These are phyloP conservation scores for Neofusicoccum ribis DNA, from an alignment of 2,329 filamentous ascomycete species.

Conservation along the genomic window DNA sequence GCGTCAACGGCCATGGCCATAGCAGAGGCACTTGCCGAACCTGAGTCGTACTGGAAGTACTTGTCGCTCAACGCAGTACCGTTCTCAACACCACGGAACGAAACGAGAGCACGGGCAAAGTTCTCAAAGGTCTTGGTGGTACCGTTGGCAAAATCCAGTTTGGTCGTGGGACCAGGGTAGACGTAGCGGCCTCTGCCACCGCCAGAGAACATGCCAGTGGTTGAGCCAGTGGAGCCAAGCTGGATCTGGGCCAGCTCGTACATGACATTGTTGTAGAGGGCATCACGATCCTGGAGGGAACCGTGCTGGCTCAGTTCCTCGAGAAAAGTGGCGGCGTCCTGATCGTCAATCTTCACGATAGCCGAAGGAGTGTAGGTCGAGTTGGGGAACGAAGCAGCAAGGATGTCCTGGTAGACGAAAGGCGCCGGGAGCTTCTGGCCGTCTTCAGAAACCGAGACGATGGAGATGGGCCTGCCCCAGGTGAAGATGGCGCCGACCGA, in stretches of 20 bases:
- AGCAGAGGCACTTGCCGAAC: constrained; percentile 1
- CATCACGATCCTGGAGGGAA: constrained; percentile 57
- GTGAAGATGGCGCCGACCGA: constrained; percentile 54
- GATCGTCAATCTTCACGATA: constrained; percentile 58
- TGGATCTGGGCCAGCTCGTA: constrained; percentile 47
- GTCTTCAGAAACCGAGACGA: constrained; percentile 63
- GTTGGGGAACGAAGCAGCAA: constrained; percentile 43
- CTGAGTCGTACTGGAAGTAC: constrained; percentile 34
- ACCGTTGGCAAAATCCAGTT: constrained; percentile 49
- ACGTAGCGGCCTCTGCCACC: constrained; percentile 42
- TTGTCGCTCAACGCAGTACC: constrained; percentile 42
- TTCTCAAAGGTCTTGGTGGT: constrained; percentile 43
- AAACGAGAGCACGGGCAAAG: constrained; percentile 44
- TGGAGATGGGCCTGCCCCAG: constrained; percentile 49
- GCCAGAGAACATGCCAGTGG: constrained; percentile 47
- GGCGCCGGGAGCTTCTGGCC: constrained; percentile 57
- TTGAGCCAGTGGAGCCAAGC: constrained; percentile 41
- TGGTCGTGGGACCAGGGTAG: constrained; percentile 46
- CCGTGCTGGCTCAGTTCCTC: constrained; percentile 50
- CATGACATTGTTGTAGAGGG: constrained; percentile 55
- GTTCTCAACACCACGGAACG: constrained; percentile 41
- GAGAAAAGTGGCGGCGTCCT: constrained; percentile 53
- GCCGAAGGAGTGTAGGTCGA: constrained; percentile 48
- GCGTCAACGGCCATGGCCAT: constrained; percentile 2
- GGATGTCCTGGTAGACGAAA: constrained; percentile 54